A percentile compares a stretch with the other conserved stretches of the same genome.
Conservation (phyloP, 2,329 filamentous ascomycete genomes). For the Teratosphaeria gauchensis region DNA sequence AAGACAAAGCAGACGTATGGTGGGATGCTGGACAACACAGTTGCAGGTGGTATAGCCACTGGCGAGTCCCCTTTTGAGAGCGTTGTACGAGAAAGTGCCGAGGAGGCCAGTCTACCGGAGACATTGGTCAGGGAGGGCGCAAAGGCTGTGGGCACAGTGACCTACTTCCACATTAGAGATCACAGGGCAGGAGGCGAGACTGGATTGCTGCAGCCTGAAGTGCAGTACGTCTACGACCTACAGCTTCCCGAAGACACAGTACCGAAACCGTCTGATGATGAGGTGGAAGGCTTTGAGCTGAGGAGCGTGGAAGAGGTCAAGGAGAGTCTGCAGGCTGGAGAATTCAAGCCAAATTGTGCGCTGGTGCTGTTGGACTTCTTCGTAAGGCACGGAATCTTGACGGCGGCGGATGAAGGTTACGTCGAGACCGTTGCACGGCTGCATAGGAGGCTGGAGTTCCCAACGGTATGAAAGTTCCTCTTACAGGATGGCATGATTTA, state of each 20-base stretch:
- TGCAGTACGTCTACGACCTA: constrained; percentile 85
- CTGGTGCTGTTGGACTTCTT: constrained; percentile 83
- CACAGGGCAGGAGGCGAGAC: constrained; percentile 68
- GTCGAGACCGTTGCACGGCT: constrained; percentile 65
- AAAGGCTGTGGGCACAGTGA: constrained; percentile 58
- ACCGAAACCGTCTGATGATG: constrained; percentile 72
- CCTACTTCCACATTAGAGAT: constrained; percentile 77
- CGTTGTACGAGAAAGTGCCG: constrained; percentile 73
- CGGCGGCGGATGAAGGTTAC: constrained; percentile 67
- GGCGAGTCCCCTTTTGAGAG: constrained; percentile 73
- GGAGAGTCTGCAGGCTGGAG: constrained; percentile 56
- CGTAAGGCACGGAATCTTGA: constrained; percentile 72
- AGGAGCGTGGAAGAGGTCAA: constrained; percentile 68
- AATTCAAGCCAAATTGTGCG: constrained; percentile 91
- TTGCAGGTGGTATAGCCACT: constrained; percentile 75
- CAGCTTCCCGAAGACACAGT: constrained; percentile 59
- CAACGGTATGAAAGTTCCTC: constrained; percentile 20
- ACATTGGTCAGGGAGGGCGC: constrained; percentile 54
- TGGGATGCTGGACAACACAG: constrained; percentile 89
- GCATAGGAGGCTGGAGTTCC: constrained; percentile 74
- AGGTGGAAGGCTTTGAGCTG: constrained; percentile 78
- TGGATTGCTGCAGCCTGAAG: constrained; percentile 78
- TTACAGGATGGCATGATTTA: neutral
- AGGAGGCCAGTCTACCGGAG: constrained; percentile 76
- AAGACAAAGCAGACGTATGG: constrained; percentile 76